phyloP scores from a whole-genome alignment of 2,329 filamentous ascomycete genomes.

The Phialophora expanda region DNA sequence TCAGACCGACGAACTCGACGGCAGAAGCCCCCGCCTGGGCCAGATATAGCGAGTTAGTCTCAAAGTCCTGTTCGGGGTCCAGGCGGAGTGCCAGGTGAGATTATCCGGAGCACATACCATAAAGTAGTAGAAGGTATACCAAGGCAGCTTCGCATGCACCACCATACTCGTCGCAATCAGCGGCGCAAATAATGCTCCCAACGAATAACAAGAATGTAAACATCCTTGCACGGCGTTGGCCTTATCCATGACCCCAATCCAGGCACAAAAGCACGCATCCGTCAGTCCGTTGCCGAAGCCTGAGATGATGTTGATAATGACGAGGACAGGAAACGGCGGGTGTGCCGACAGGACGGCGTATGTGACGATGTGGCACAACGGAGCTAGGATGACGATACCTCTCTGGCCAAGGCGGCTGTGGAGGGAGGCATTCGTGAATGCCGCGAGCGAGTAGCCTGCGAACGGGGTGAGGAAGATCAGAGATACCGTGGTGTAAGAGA shows the following conservation, averaged over 20 bases:
- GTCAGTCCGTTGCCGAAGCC: constrained; percentile 51
- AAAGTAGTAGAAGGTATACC: constrained; percentile 75
- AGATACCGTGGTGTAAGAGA: constrained; percentile 55
- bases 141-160: constrained; percentile 62
- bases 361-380: constrained; percentile 47
- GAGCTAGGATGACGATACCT: constrained; percentile 69
- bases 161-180: constrained; percentile 74
- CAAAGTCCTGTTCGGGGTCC: neutral
- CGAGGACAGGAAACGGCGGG: constrained; percentile 51
- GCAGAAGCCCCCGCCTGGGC: constrained; percentile 58
- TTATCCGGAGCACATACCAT: constrained; percentile 50
- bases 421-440: constrained; percentile 52
- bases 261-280: constrained; percentile 65
- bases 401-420: constrained; percentile 64
- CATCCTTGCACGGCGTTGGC: constrained; percentile 76
- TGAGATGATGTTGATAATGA: constrained; percentile 48
- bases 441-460: constrained; percentile 54
- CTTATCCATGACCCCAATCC: constrained; percentile 73
- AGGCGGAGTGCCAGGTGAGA: neutral
- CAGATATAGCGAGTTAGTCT: neutral
- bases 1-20: constrained; percentile 61
- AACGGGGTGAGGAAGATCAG: constrained; percentile 58
- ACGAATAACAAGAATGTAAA: constrained; percentile 72
- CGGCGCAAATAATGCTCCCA: constrained; percentile 71
- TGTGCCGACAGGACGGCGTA: constrained; percentile 47